Evolutionary conservation across 2,329 filamentous ascomycete genomes (phyloP).

Genomic region (Biscogniauxia mediterranea): DNA sequence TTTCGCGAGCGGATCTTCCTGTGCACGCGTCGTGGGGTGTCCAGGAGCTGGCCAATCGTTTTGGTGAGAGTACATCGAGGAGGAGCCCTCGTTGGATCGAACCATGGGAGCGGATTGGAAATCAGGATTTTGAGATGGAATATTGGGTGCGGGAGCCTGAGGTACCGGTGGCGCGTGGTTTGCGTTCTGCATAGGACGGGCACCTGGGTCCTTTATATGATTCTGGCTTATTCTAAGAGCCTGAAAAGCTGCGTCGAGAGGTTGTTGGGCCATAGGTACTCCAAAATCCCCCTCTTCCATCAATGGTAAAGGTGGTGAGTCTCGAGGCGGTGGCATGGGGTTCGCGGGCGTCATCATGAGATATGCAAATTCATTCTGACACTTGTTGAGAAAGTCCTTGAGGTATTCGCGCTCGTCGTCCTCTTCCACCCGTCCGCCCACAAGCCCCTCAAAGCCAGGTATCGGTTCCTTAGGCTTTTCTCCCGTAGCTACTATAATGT

Average conservation of each 20-base stretch:
- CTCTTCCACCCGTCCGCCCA: constrained; percentile 29
- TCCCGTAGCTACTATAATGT: constrained; percentile 36
- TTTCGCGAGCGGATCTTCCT: constrained; percentile 26
- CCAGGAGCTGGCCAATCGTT: constrained; percentile 29
- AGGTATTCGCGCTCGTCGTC: constrained; percentile 50
- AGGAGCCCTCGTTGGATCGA: constrained; percentile 49
- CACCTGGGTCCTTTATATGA: constrained; percentile 52
- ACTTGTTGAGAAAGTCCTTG: constrained; percentile 62
- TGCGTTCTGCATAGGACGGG: constrained; percentile 52
- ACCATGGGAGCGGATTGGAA: constrained; percentile 50
- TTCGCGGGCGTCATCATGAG: constrained; percentile 67
- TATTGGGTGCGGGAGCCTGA: constrained; percentile 35
- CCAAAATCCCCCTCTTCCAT: constrained; percentile 58
- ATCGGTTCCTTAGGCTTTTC: constrained; percentile 40
- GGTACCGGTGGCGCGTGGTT: constrained; percentile 53
- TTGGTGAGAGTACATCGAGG: constrained; percentile 38
- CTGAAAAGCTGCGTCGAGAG: constrained; percentile 36
- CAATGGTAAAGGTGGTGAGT: constrained; percentile 56
- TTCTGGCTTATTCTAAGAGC: constrained; percentile 49
- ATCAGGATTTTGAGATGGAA: constrained; percentile 37
- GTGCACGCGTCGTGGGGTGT: constrained; percentile 21
- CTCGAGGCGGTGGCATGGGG: constrained; percentile 58
- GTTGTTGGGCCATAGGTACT: constrained; percentile 42
- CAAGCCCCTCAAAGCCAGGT: constrained; percentile 42
- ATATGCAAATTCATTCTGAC: constrained; percentile 65